These are phyloP conservation scores for Quercus aquifolioides DNA, from an alignment of 306 rosid species.

Conservation along the genomic window DNA sequence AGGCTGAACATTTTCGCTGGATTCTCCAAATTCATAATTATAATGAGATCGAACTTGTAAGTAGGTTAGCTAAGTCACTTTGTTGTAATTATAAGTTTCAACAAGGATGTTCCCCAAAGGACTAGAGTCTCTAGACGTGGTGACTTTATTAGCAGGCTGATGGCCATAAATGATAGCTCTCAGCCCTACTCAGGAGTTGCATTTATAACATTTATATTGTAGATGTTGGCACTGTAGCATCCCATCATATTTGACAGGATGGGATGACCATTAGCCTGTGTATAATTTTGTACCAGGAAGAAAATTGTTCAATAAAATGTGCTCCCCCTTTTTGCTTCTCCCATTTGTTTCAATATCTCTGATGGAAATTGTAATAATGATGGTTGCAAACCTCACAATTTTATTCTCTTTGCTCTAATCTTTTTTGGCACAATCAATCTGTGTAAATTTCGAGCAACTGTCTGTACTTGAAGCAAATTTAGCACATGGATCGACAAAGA, in stretches of 20 bases:
- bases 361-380: neutral
- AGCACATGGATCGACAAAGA: too few relatives aligned
- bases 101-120: neutral
- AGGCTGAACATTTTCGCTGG: neutral
- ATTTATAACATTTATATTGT: constrained; percentile 1
- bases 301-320: neutral
- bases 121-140: neutral
- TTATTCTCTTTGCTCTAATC: neutral
- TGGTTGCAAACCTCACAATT: neutral
- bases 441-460: neutral
- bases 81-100: constrained; percentile 13
- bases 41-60: neutral
- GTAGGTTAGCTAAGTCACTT: constrained; percentile 33
- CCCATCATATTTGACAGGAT: constrained; percentile 19
- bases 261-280: constrained; percentile 7
- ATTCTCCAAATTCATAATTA: neutral
- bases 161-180: constrained; percentile 4
- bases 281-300: neutral
- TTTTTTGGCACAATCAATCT: neutral
- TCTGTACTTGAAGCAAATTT: neutral
- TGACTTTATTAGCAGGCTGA: constrained; percentile 20
- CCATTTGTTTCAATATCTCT: neutral
- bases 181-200: constrained; percentile 3
- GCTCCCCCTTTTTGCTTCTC: neutral
- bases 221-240: neutral